Evolutionary conservation across 345 rosid species (phyloP), one percentile per base, ranked within the genome.

Genomic region (Eucalyptus regnans): DNA sequence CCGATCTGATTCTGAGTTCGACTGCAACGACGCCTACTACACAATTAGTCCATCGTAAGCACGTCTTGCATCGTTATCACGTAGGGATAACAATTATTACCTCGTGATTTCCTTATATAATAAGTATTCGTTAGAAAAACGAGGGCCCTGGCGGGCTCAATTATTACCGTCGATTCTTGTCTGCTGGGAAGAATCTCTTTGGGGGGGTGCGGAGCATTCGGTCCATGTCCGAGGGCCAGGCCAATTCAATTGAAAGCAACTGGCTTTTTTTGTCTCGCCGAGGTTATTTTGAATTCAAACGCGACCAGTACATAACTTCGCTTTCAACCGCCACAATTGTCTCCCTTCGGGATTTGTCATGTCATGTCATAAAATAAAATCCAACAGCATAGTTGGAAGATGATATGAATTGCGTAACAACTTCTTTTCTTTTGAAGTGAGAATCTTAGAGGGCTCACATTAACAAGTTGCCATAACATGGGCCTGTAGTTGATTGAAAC

Each of bases 401-500:
- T 33, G 25, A 11, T 33, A 5, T 33, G 79, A 31, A 66, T 66
- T n/a, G 20, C 22, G 31, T n/a, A 15, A 12, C 71, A 62, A 12
- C 9, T 64, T 13, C 14, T 29, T 13, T 64, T 64, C 9, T 64
- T 64, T 7, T 7, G 33, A 4, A 9, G 18, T 14, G 0, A n/a
- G 9, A 64, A 7, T n/a, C 71, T 15, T 7, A 64, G 37, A n/a
- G 5, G 44, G 43, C 12, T 16, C 8, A n/a, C 9, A 14, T 29
- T 15, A 33, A 68, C 43, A 68, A 68, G 3, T 31, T 16, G 80
- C 44, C 25, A 71, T 2, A 33, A 68, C 10, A n/a, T 3, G 7
- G 25, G 4, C 2, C 0, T 33, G 1, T 3, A 71, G 25, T 5
- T 13, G 11, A 37, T 37, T 33, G 81, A 5, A 18, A 71, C 13